Base-by-base conservation (phyloP, 805 yeast genomes). In the Candida krabiensis region DNA sequence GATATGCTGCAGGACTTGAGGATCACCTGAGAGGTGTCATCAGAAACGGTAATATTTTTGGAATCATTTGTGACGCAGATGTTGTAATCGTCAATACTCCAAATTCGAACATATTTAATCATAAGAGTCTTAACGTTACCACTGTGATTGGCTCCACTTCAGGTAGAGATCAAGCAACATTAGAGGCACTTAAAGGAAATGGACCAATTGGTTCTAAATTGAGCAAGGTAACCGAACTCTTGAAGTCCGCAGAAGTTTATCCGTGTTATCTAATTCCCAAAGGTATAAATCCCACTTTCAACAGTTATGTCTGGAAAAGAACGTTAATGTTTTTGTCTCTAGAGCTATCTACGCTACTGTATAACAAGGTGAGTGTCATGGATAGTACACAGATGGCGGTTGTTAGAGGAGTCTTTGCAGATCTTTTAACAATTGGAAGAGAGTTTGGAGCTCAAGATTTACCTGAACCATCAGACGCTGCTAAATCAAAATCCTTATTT, bases 281-380 rank as follows among this genome's bases (percentile, higher is more conserved):
- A 18, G 59, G 56, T 4, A 47, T 51, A 2, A 47, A 40, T 17
- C 65, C 65, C 5, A 46, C 58, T 8, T 47, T 56, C 30, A 46
- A 38, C 28, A 52, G 57, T 28, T 49, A 40, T 39, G 51, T 53
- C 2, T 60, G 65, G 65, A 60, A 56, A 25, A 37, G 52, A 31
- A 42, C 56, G n/a, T 40, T 60, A 9, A 45, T 57, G 1, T 55
- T 55, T 32, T 25, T 54, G n/a, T 29, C 36, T n/a, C 39, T 60
- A 37, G 56, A 50, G 15, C 38, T 52, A 3, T 17, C 52, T 28
- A 32, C 53, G 2, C 25, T 60, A 12, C 32, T 58, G 12, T 58
- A 52, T 32, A 42, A 50, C 8, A 46, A 47, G 12, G 15, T 55
- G 28, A 44, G 44, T 18, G 24, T 43, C 4, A 18, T 32, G 1